Percentiles rank a stretch among this genome's conserved stretches.
phyloP scores from a whole-genome alignment of 805 yeast genomes.

The Myxozyma vanderwaltii region DNA sequence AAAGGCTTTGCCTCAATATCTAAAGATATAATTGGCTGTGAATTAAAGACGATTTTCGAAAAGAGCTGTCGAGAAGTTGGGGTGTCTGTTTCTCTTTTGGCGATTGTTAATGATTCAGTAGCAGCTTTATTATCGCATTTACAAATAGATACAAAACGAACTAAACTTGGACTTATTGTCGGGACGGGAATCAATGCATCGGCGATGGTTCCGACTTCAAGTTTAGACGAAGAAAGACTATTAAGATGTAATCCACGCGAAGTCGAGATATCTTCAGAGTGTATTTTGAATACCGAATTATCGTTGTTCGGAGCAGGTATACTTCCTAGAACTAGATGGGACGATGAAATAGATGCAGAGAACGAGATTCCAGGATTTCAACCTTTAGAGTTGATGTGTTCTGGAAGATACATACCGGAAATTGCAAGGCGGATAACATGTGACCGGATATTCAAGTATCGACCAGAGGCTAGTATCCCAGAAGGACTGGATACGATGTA shows the following conservation, averaged over 20 bases:
- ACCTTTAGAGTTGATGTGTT: constrained; percentile 81
- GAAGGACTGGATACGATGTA: constrained; percentile 35
- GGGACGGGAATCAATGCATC: constrained; percentile 90
- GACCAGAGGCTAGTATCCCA: constrained; percentile 27
- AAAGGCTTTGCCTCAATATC: constrained; percentile 77
- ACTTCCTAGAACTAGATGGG: constrained; percentile 77
- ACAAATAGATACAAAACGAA: constrained; percentile 50
- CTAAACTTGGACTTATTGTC: constrained; percentile 80
- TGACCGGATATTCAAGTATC: constrained; percentile 55
- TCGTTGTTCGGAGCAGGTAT: constrained; percentile 80
- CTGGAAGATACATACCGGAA: constrained; percentile 90
- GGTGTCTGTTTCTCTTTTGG: constrained; percentile 66
- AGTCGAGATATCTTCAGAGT: constrained; percentile 38
- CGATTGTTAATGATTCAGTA: constrained; percentile 86
- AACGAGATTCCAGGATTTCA: constrained; percentile 76
- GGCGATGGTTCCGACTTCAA: constrained; percentile 67
- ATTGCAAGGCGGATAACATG: constrained; percentile 69
- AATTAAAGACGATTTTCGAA: constrained; percentile 72
- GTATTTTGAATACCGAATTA: constrained; percentile 91
- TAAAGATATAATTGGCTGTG: constrained; percentile 69
- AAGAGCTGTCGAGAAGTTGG: constrained; percentile 56
- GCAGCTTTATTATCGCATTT: constrained; percentile 83
- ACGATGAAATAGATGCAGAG: constrained; percentile 61
- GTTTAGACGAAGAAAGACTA: constrained; percentile 65
- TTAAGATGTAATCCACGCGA: constrained; percentile 46